Evolutionary conservation across 169 alveolate species (phyloP).

Genomic region (Perkinsus marinus): DNA sequence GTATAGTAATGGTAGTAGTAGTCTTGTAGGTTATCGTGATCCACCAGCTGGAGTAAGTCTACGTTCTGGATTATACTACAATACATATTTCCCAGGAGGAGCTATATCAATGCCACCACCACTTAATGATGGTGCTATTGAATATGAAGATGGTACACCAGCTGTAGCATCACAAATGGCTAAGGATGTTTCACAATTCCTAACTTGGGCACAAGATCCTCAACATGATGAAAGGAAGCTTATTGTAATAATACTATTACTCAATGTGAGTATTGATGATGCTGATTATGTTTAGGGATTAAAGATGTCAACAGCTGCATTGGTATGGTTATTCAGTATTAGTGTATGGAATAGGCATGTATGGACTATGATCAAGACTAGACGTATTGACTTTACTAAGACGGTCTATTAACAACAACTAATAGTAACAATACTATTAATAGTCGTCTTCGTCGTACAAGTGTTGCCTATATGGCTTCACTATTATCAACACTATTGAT

Average conservation of each 20-base stretch:
- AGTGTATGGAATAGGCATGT: not conserved
- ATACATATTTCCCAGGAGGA: slow-evolving; percentile 84
- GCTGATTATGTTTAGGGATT: not conserved
- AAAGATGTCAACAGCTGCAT: not conserved
- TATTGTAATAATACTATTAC: slow-evolving; percentile 8
- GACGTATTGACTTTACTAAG: not conserved
- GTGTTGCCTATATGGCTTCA: not conserved
- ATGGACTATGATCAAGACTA: not conserved
- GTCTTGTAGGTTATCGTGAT: slow-evolving; percentile 55
- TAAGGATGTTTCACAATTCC: slow-evolving; percentile 50
- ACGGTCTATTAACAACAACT: not conserved
- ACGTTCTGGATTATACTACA: slow-evolving; percentile 77
- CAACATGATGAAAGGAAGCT: slow-evolving; percentile 58
- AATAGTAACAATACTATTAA: no score
- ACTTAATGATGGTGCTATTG: slow-evolving; percentile 84
- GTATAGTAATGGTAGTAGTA: no score
- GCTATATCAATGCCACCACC: slow-evolving; percentile 89
- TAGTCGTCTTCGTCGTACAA: no score
- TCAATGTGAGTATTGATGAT: not conserved
- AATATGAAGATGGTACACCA: slow-evolving; percentile 89
- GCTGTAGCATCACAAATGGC: slow-evolving; percentile 87
- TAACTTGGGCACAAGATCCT: slow-evolving; percentile 60
- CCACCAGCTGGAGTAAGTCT: slow-evolving; percentile 85
- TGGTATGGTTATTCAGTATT: not conserved
- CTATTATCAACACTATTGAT: not conserved